Evolutionary conservation across 202 grass and related monocot genomes (phyloP), one percentile per base, ranked within the genome.

Genomic region (Hordeum pubiflorum): DNA sequence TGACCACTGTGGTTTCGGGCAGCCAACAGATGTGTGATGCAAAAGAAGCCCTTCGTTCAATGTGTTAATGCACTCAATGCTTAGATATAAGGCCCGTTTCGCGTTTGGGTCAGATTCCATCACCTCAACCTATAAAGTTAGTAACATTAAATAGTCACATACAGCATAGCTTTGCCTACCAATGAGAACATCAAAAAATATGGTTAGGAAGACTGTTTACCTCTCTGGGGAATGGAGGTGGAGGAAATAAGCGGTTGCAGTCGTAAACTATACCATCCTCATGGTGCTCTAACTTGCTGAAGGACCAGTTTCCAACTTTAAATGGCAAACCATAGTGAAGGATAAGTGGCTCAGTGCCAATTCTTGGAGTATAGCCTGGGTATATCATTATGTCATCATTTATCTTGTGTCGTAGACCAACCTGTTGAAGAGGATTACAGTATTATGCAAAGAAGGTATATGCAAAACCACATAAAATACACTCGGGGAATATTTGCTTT

Each of bases 331-430:
- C 96, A 87, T 98, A 98, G 68, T 93, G 96, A 87, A 98, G 80
- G 64, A 98, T 77, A 89, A 98, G 86, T 55, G 92, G 92, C 54
- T 98, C 90, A 71, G 75, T 55, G 56, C 86, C 87, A 72, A 75
- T 67, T 90, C 90, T 95, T 84, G 96, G 96, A 81, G 85, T 90
- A 86, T 98, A 93, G 82, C 96, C 92, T 68, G 90, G 96, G 65
- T 98, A 98, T 38, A 98, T 93, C 96, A 98, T 98, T 85, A 98
- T 87, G 56, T 95, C 96, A 82, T 93, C 92, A 83, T 93, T 93
- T 91, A 98, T 98, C 85, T 93, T 93, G 85, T 98, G 92, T 10
- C 81, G 86, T 80, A 98, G 89, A 80, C 95, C 92, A 57, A 86
- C 96, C 96, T 98, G 81, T 79, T 70, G 56, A 79, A 39, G 23